Conservation (phyloP, 2,329 filamentous ascomycete genomes). For the Parastagonospora avenae region DNA sequence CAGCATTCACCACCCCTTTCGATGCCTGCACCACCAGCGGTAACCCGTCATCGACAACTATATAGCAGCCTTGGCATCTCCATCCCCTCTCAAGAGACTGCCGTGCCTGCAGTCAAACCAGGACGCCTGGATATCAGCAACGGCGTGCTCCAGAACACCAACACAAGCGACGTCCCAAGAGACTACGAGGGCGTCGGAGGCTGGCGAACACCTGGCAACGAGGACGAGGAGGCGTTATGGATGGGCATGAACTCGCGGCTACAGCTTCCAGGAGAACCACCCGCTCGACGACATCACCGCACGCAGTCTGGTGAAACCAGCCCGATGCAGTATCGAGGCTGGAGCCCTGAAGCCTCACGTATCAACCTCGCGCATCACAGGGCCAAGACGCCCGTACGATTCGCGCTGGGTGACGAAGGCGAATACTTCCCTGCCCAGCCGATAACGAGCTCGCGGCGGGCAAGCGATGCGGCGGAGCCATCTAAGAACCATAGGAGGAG, state of each 20-base stretch:
- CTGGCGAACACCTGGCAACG: conserved; percentile 43
- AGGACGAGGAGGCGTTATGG: conserved; percentile 52
- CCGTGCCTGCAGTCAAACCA: conserved; percentile 14
- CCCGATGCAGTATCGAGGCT: conserved; percentile 31
- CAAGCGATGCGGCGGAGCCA: conserved; percentile 28
- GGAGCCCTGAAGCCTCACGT: conserved; percentile 41
- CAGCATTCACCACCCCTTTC: conserved; percentile 12
- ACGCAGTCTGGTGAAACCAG: conserved; percentile 40
- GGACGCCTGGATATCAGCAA: conserved; percentile 35
- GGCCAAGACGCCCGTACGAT: conserved; percentile 39
- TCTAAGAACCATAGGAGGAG: conserved; percentile 28
- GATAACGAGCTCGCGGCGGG: conserved; percentile 10
- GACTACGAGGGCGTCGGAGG: conserved; percentile 54
- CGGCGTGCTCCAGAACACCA: conserved; percentile 42
- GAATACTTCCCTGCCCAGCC: conserved; percentile 39
- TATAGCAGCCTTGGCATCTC: conserved; percentile 31
- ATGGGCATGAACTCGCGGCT: conserved; percentile 51
- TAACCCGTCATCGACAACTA: conserved; percentile 29
- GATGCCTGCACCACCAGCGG: conserved; percentile 26
- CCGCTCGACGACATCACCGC: conserved; percentile 36
- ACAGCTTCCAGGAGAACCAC: conserved; percentile 42
- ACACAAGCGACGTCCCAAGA: conserved; percentile 37
- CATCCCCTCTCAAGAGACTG: conserved; percentile 26
- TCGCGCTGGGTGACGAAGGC: conserved; percentile 13
- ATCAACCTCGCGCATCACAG: conserved; percentile 47